phyloP scores from a whole-genome alignment of 2,329 filamentous ascomycete species.

The Hypoxylon sp. region DNA sequence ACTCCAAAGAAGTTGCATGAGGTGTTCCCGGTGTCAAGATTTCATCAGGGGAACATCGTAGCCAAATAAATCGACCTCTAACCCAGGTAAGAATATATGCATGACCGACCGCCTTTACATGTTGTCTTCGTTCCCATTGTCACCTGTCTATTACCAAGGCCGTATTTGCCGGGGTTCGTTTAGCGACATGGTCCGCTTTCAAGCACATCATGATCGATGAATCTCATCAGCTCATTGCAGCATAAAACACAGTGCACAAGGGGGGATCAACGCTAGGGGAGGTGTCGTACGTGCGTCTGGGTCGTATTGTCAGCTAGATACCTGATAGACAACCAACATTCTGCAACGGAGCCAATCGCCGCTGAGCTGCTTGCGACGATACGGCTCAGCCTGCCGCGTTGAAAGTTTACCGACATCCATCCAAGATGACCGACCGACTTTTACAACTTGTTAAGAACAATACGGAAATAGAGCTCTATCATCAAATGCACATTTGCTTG shows the following conservation, averaged over 20 bases:
- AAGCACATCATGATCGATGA: constrained; percentile 31
- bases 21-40: constrained; percentile 37
- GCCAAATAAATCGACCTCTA: constrained; percentile 22
- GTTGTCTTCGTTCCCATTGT: constrained; percentile 17
- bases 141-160: constrained; percentile 2
- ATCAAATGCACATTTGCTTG: constrained; percentile 4
- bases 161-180: constrained; percentile 7
- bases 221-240: constrained; percentile 23
- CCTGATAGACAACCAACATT: too few relatives aligned
- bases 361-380: constrained; percentile 9
- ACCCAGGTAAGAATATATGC: constrained; percentile 23
- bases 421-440: constrained; percentile 10
- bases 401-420: constrained; percentile 12
- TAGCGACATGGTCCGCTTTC: constrained; percentile 2
- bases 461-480: too few relatives aligned
- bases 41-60: constrained; percentile 31
- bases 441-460: too few relatives aligned
- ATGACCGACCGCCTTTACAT: constrained; percentile 18
- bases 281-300: constrained; percentile 21
- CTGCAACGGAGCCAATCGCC: constrained; percentile 29
- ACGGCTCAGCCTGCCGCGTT: constrained; percentile 21
- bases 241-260: constrained; percentile 8
- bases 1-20: constrained; percentile 31
- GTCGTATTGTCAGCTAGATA: too few relatives aligned
- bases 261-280: constrained; percentile 10